Conservation (phyloP, 2,329 filamentous ascomycete species). For the Camillea tinctor region DNA sequence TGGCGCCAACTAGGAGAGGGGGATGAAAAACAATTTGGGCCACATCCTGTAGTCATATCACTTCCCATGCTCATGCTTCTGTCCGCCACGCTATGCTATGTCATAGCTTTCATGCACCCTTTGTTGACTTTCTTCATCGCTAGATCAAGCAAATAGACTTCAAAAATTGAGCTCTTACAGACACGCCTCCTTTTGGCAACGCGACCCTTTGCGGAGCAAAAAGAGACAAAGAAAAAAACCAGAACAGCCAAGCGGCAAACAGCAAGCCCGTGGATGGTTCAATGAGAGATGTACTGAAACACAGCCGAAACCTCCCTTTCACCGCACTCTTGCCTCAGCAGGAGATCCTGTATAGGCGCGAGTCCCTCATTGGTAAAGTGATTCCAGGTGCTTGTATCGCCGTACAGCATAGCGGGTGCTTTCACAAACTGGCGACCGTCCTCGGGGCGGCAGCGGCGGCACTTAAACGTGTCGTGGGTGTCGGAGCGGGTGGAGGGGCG, state of each 20-base stretch:
- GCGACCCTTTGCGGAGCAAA: neutral
- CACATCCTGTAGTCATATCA: too few species aligned
- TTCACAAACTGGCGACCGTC: constrained; percentile 84
- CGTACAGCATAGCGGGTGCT: constrained; percentile 91
- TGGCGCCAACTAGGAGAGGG: too few species aligned
- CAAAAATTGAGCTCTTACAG: neutral
- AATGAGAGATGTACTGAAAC: constrained; percentile 97
- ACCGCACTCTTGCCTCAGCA: constrained; percentile 80
- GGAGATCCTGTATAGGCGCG: constrained; percentile 81
- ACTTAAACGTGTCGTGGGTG: constrained; percentile 98
- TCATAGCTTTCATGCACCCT: too few species aligned
- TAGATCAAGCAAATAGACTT: too few species aligned
- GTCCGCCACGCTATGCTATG: too few species aligned
- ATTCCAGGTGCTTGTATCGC: constrained; percentile 99
- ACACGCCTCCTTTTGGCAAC: neutral
- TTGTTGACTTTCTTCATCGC: too few species aligned
- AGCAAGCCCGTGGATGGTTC: neutral
- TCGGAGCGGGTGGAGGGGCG: constrained; percentile 81
- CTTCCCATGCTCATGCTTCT: too few species aligned
- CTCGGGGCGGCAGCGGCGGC: constrained; percentile 82
- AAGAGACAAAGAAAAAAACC: neutral
- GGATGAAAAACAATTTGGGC: too few species aligned
- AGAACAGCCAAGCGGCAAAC: too few species aligned
- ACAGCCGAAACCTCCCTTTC: constrained; percentile 85
- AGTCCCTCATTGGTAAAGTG: constrained; percentile 85